Evolutionary conservation across 139 green algal genomes (phyloP), one percentile per base, ranked within the genome.

Genomic region (Diplosphaera chodatii): DNA sequence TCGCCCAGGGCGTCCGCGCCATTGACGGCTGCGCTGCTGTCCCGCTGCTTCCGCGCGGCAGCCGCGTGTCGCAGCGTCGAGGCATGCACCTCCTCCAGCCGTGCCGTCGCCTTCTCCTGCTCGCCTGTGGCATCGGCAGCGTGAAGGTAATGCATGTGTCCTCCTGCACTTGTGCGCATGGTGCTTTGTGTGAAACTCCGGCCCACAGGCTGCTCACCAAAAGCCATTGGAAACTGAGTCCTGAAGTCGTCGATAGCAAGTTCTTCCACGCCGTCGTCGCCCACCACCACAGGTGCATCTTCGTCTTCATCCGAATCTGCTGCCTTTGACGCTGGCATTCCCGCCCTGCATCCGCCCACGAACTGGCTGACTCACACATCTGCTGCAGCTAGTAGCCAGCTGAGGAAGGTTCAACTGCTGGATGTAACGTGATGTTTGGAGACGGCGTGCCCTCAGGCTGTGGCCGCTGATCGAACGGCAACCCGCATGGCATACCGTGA

Each of bases 181-280:
- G n/a, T n/a, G n/a, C n/a, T n/a, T n/a, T n/a, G n/a, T n/a, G n/a
- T n/a, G n/a, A n/a, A n/a, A n/a, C n/a, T n/a, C n/a, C n/a, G n/a
- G n/a, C n/a, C n/a, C n/a, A n/a, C n/a, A n/a, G 10, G 37, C 37
- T 34, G 22, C 82, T 41, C 28, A 86, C 82, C 84, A 76, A 90
- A 89, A 5, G 77, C 72, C 67, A 86, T 77, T 6, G 84, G 84
- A 56, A 91, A 78, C 15, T 77, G 67, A 4, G 70, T 55, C 1
- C 84, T 63, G 21, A 89, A 18, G 25, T 82, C 85, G 64, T 84
- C 75, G 41, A 76, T 78, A 3, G 34, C 2, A 63, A 78, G 77
- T 32, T 82, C 78, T 2, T 67, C 65, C 22, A 74, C 32, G 13
- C 22, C 66, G 5, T 59, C 72, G 25, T 21, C 68, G 30, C 67